phyloP scores from a whole-genome alignment of 306 rosid genomes.

The Pyrus communis region DNA sequence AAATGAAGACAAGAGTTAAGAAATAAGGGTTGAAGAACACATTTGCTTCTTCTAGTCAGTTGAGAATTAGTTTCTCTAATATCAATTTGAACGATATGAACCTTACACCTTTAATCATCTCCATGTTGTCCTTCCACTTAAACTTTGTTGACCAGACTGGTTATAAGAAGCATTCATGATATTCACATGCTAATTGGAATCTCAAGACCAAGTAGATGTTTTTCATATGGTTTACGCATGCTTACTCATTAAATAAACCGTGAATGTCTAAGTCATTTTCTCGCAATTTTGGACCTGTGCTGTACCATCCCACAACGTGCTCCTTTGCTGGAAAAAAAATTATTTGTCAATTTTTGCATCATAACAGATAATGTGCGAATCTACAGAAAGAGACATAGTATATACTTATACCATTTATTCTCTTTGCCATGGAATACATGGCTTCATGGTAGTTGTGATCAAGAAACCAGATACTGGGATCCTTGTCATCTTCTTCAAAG shows the following conservation, averaged over 20 bases:
- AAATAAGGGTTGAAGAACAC: background rate
- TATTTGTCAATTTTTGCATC: background rate
- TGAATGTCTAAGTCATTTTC: conserved; percentile 84
- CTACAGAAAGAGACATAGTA: background rate
- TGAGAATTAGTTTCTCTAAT: background rate
- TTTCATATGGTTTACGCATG: background rate
- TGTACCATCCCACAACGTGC: conserved; percentile 87
- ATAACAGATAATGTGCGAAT: background rate
- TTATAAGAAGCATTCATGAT: background rate
- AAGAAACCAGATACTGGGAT: conserved; percentile 80
- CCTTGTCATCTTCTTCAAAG: conserved; percentile 85
- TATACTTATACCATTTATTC: conserved; percentile 49
- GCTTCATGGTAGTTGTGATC: conserved; percentile 84
- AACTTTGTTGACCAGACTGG: background rate
- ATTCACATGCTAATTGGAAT: background rate
- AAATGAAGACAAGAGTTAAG: background rate
- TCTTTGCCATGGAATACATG: conserved; percentile 85
- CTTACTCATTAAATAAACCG: conserved; percentile 59
- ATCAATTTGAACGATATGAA: background rate
- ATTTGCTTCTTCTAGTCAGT: background rate
- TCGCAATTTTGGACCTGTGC: conserved; percentile 76
- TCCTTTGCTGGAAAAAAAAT: conserved; percentile 51
- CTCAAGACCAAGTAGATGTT: background rate
- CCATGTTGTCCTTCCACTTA: background rate
- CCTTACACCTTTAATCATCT: background rate